These are phyloP conservation scores for Mycena maculata DNA, from an alignment of 768 basidiomycete species.

Conservation along the genomic window DNA sequence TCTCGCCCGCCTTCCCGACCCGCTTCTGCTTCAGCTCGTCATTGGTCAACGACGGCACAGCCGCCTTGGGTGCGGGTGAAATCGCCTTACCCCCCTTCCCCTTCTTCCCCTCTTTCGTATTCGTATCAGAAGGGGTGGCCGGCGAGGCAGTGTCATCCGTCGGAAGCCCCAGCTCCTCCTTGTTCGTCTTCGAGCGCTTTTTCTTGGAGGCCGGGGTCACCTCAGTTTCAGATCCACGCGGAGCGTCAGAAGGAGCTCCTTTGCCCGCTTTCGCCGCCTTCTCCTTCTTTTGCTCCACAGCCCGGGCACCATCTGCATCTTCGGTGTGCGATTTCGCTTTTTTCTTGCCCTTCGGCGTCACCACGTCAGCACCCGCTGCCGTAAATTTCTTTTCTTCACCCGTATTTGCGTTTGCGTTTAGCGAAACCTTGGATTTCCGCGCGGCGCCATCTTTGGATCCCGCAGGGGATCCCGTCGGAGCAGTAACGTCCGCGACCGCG, in stretches of 20 bases:
- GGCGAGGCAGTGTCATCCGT: neutral
- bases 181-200: conserved; percentile 4
- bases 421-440: conserved; percentile 5
- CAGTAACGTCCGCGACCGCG: neutral
- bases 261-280: neutral
- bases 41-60: conserved; percentile 44
- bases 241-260: neutral
- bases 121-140: neutral
- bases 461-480: neutral
- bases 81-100: conserved; percentile 34
- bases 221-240: conserved; percentile 18
- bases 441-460: conserved; percentile 1
- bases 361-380: neutral
- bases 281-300: conserved; percentile 10
- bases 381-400: neutral
- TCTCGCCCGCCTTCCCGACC: conserved; percentile 55
- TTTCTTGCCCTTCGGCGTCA: conserved; percentile 10
- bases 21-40: conserved; percentile 69
- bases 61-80: conserved; percentile 1
- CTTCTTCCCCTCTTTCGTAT: conserved; percentile 3
- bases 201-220: conserved; percentile 3
- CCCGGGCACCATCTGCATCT: neutral
- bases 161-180: neutral
- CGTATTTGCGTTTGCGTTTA: no score
- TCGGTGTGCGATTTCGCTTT: conserved; percentile 10